A percentile compares a stretch with the other conserved stretches of the same genome.
These are phyloP conservation scores for Amaranthus palmeri DNA, from an alignment of 148 eudicot genomes.

Conservation along the genomic window DNA sequence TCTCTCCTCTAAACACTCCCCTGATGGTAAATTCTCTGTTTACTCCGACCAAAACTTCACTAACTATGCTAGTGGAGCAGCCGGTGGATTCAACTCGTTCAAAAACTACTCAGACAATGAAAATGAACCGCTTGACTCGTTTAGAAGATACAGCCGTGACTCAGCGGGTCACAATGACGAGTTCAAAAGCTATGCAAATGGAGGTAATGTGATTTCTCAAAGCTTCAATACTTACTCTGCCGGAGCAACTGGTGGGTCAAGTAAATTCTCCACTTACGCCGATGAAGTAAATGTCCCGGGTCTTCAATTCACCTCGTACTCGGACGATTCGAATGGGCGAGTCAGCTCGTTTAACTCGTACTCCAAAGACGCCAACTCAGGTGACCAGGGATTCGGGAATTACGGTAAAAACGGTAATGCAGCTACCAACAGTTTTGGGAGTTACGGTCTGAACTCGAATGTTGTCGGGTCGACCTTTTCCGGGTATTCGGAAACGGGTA, in stretches of 20 bases:
- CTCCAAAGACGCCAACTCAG: conserved; percentile 37
- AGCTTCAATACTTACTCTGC: conserved; percentile 55
- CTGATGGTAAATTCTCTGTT: conserved; percentile 24
- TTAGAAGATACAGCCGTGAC: conserved; percentile 63
- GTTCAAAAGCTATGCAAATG: conserved; percentile 40
- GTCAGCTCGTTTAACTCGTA: conserved; percentile 35
- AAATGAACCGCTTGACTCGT: conserved; percentile 34
- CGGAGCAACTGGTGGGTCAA: conserved; percentile 50
- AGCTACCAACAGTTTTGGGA: conserved; percentile 24
- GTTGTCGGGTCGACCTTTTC: conserved; percentile 40
- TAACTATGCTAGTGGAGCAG: conserved; percentile 51
- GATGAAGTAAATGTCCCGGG: conserved; percentile 39
- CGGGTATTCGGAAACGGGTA: conserved; percentile 35
- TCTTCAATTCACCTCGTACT: conserved; percentile 52
- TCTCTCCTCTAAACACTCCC: conserved; percentile 35
- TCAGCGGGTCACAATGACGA: conserved; percentile 51
- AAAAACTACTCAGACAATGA: conserved; percentile 41
- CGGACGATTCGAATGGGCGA: conserved; percentile 48
- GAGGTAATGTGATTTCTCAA: conserved; percentile 41
- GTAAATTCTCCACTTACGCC: conserved; percentile 41
- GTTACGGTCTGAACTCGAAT: conserved; percentile 43
- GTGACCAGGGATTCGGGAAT: conserved; percentile 44
- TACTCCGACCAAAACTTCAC: conserved; percentile 60
- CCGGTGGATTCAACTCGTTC: conserved; percentile 52
- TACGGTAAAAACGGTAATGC: conserved; percentile 61